These are phyloP conservation scores for Saposhnikovia divaricata DNA, from an alignment of 129 eudicot genomes.

Conservation along the genomic window DNA sequence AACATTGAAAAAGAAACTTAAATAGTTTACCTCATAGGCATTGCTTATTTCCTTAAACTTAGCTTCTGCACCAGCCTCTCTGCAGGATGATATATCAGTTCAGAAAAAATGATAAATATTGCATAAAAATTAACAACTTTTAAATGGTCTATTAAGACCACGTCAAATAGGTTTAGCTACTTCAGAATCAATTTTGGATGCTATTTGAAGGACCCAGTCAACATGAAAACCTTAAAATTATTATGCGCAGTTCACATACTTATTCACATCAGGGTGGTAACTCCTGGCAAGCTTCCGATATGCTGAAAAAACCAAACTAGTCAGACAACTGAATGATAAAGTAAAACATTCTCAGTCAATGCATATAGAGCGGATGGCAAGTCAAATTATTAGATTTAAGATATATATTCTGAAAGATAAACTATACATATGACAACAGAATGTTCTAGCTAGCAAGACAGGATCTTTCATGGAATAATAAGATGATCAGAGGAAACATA, in stretches of 20 bases:
- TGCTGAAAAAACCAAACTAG: constrained; percentile 39
- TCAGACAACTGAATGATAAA: neutral
- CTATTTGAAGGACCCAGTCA: neutral
- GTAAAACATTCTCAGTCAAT: neutral
- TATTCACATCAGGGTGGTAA: constrained; percentile 97
- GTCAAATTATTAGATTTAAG: neutral
- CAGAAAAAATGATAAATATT: neutral
- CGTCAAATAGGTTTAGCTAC: neutral
- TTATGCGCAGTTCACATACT: constrained; percentile 41
- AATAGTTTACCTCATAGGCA: constrained; percentile 72
- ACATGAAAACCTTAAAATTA: too few species aligned
- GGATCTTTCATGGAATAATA: neutral
- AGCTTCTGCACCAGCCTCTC: constrained; percentile 95
- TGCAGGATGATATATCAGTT: constrained; percentile 28
- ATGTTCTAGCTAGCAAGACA: neutral
- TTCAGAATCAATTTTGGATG: neutral
- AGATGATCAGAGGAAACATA: neutral
- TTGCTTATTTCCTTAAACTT: constrained; percentile 93
- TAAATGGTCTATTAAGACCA: neutral
- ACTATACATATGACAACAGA: neutral
- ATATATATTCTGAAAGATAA: neutral
- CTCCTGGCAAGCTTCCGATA: constrained; percentile 95
- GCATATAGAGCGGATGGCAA: neutral
- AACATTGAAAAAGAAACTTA: neutral
- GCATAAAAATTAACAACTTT: neutral